Conservation (phyloP, 768 basidiomycete genomes). For the Ramaria sp. region DNA sequence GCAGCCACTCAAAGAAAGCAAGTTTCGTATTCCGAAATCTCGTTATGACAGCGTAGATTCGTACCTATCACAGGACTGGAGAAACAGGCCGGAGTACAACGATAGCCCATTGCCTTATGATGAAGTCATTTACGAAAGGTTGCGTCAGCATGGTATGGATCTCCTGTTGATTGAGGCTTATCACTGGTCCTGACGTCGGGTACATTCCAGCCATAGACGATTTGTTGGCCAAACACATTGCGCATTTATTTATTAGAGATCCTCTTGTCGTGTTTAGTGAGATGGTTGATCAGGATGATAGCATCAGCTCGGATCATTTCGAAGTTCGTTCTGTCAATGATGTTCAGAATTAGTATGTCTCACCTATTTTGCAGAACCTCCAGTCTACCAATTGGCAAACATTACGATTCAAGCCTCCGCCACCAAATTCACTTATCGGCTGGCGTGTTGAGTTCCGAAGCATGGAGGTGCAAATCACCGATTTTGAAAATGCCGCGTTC, state of each 20-base stretch:
- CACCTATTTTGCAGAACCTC: conserved; percentile 52
- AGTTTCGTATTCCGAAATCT: conserved; percentile 85
- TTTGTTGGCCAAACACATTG: conserved; percentile 79
- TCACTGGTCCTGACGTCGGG: not conserved
- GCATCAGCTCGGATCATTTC: conserved; percentile 84
- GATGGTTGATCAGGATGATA: conserved; percentile 86
- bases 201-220: conserved; percentile 63
- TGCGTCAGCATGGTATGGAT: conserved; percentile 62
- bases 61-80: conserved; percentile 81
- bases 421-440: conserved; percentile 83
- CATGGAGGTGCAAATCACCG: conserved; percentile 98
- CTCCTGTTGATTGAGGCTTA: not conserved
- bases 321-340: conserved; percentile 56
- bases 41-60: conserved; percentile 94
- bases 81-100: conserved; percentile 89
- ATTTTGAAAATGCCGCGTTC: conserved; percentile 98
- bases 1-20: conserved; percentile 68
- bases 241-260: conserved; percentile 95
- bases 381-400: conserved; percentile 99
- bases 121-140: conserved; percentile 55
- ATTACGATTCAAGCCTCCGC: conserved; percentile 95
- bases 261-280: conserved; percentile 94
- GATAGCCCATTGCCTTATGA: conserved; percentile 79
- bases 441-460: conserved; percentile 98
- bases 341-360: not conserved